Conservation (phyloP, 163 green algal species). For the Prototheca stagnorum region DNA sequence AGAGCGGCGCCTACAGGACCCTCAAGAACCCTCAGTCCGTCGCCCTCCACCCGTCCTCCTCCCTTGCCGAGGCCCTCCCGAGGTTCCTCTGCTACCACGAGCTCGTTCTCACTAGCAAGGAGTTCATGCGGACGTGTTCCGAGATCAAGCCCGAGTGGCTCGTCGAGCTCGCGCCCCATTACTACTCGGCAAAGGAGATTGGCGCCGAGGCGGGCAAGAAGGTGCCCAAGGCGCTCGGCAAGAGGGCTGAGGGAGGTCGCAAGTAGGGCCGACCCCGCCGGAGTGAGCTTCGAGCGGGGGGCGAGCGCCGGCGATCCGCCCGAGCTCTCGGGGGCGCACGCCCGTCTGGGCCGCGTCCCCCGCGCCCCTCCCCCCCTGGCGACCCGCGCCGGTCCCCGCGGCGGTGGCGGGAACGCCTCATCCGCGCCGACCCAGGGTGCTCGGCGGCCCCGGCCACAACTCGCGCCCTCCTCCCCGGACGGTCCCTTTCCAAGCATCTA, state of each 20-base stretch:
- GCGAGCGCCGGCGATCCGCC: too few relatives aligned
- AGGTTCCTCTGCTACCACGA: constrained; percentile 92
- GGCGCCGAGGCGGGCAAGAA: constrained; percentile 60
- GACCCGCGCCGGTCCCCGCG: too few relatives aligned
- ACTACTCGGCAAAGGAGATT: constrained; percentile 71
- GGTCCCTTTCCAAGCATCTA: too few relatives aligned
- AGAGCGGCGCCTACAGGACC: constrained; percentile 81
- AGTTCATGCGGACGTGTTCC: constrained; percentile 82
- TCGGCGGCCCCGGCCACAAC: too few relatives aligned
- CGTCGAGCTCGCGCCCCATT: constrained; percentile 92
- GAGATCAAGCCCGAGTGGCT: constrained; percentile 95
- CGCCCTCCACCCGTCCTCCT: constrained; percentile 74
- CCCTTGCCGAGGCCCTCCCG: constrained; percentile 54
- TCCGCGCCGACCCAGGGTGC: constrained; percentile 78
- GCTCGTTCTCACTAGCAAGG: constrained; percentile 91
- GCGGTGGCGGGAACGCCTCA: constrained; percentile 64
- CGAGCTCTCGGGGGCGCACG: background rate
- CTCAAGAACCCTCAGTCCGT: constrained; percentile 89
- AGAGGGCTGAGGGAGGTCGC: constrained; percentile 13
- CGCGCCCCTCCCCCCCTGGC: constrained; percentile 30
- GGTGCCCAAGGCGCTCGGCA: constrained; percentile 68
- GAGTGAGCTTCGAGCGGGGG: too few relatives aligned
- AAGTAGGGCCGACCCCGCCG: too few relatives aligned
- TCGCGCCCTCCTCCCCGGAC: too few relatives aligned
- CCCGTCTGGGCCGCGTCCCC: background rate